A percentile compares a stretch with the other conserved stretches of the same genome.
Conservation (phyloP, 2,329 filamentous ascomycete genomes). For the Neocucurbitaria cava region DNA sequence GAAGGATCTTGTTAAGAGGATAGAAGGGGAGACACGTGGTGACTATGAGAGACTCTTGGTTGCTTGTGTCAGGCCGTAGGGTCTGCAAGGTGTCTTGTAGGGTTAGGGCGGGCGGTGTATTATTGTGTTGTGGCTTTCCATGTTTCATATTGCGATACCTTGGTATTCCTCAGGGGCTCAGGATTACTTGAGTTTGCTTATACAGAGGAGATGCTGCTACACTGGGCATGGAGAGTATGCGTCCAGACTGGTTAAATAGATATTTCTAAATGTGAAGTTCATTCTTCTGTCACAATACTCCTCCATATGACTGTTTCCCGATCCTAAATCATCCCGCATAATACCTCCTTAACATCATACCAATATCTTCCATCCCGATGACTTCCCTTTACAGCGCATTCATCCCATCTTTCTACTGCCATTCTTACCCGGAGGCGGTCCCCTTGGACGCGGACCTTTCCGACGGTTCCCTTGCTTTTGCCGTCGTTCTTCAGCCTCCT, state of each 20-base stretch:
- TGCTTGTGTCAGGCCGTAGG: conserved; percentile 60
- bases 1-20: conserved; percentile 70
- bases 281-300: not conserved
- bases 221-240: not conserved
- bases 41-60: conserved; percentile 81
- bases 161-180: not conserved
- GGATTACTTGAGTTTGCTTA: not conserved
- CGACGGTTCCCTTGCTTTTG: no score
- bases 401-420: no score
- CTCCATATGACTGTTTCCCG: no score
- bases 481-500: no score
- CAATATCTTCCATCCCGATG: no score
- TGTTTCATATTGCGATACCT: not conserved
- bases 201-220: not conserved
- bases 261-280: not conserved
- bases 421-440: no score
- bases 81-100: not conserved
- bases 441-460: no score
- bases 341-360: no score
- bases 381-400: no score
- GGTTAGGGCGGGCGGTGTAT: not conserved
- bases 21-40: conserved; percentile 83
- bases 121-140: conserved; percentile 1
- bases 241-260: not conserved
- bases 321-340: no score